phyloP scores from a whole-genome alignment of 106 monocot genomes.

The Chionographis japonica region DNA sequence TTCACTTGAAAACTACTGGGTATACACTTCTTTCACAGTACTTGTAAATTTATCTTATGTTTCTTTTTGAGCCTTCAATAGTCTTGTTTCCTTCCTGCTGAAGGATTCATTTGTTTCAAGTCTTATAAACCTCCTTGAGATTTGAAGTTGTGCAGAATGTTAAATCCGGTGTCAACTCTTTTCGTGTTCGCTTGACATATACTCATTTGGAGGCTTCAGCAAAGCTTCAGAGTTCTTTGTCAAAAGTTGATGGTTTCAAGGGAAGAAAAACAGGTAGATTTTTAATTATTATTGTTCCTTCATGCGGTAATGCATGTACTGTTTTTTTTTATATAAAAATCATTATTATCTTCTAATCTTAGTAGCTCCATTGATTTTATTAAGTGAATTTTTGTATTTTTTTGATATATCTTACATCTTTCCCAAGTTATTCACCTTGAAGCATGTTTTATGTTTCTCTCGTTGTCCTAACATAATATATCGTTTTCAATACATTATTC shows the following conservation, averaged over 20 bases:
- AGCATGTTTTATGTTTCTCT: too few relatives aligned
- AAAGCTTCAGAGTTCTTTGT: constrained; percentile 38
- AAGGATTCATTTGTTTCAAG: not conserved
- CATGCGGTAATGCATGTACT: not conserved
- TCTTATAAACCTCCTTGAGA: not conserved
- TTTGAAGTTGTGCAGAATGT: constrained; percentile 42
- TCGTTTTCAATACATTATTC: too few relatives aligned
- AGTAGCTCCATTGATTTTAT: too few relatives aligned
- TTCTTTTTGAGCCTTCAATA: not conserved
- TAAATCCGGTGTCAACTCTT: constrained; percentile 38
- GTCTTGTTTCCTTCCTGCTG: not conserved
- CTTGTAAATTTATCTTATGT: constrained; percentile 3
- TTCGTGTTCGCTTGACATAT: constrained; percentile 60
- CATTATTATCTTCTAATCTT: too few relatives aligned
- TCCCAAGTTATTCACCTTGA: too few relatives aligned
- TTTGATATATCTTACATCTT: too few relatives aligned
- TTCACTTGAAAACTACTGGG: constrained; percentile 66
- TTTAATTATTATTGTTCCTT: not conserved
- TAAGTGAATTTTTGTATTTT: too few relatives aligned
- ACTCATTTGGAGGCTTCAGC: constrained; percentile 55
- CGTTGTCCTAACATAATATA: too few relatives aligned
- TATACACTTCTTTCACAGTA: constrained; percentile 17
- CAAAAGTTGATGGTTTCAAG: constrained; percentile 31
- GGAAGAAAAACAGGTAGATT: constrained; percentile 54
- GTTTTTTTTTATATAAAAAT: not conserved